Evolutionary conservation across 805 yeast genomes (phyloP).

Genomic region (Debaryomyces prosopidis): DNA sequence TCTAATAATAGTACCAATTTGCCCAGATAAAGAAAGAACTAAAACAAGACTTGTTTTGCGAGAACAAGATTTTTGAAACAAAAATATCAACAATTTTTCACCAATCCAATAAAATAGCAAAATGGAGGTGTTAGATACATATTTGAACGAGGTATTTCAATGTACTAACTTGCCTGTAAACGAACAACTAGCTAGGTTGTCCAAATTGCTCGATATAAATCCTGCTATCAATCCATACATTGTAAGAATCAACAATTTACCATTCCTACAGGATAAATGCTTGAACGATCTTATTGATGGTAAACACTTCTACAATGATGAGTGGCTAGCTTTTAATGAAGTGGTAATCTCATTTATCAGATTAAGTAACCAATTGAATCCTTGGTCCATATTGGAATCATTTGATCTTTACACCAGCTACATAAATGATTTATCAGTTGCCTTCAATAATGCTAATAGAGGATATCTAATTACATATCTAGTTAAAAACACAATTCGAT

Average conservation of each 20-base stretch:
- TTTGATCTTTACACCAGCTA: constrained; percentile 54
- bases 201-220: constrained; percentile 22
- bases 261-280: constrained; percentile 14
- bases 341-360: constrained; percentile 46
- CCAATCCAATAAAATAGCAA: neutral
- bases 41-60: neutral
- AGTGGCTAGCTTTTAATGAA: constrained; percentile 49
- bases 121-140: constrained; percentile 22
- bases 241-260: constrained; percentile 21
- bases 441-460: constrained; percentile 46
- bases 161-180: constrained; percentile 16
- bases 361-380: constrained; percentile 52
- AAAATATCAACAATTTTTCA: too few species aligned
- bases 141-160: constrained; percentile 33
- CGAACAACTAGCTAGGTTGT: constrained; percentile 20
- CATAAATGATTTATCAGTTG: constrained; percentile 47
- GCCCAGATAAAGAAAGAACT: too few species aligned
- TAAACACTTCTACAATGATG: constrained; percentile 26
- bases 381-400: constrained; percentile 51
- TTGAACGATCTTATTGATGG: constrained; percentile 19
- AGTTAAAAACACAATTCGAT: constrained; percentile 35
- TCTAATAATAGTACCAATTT: too few species aligned
- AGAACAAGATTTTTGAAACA: neutral
- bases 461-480: constrained; percentile 37
- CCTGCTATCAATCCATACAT: constrained; percentile 27